Conservation (phyloP, 140 eudicot species). For the Flaveria floridana region DNA sequence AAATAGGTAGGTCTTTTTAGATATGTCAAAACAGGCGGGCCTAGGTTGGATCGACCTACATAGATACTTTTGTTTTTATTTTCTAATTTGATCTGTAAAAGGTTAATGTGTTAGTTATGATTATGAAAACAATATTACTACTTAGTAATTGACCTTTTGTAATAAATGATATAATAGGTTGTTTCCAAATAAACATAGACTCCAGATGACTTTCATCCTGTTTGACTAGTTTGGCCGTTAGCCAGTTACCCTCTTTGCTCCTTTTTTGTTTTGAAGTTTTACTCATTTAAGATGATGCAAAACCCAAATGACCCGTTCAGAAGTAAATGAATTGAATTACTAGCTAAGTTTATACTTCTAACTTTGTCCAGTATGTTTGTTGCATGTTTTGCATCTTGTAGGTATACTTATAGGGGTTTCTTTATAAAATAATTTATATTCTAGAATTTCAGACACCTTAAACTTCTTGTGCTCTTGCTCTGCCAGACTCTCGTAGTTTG, state of each 20-base stretch:
- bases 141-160: too few species aligned
- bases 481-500: constrained; percentile 67
- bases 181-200: background rate
- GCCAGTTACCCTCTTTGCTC: background rate
- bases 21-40: background rate
- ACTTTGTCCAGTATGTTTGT: background rate
- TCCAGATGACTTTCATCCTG: background rate
- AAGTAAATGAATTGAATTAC: background rate
- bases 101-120: background rate
- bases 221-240: background rate
- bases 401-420: background rate
- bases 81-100: too few species aligned
- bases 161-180: too few species aligned
- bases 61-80: background rate
- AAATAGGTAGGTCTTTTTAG: background rate
- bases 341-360: background rate
- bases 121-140: background rate
- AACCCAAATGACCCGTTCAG: background rate
- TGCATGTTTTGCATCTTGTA: constrained; percentile 10
- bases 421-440: background rate
- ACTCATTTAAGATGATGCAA: background rate
- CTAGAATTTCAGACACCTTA: background rate
- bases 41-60: background rate
- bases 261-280: background rate
- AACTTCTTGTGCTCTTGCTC: constrained; percentile 16